A percentile compares a stretch with the other conserved stretches of the same genome.
Evolutionary conservation across 768 basidiomycete species (phyloP).

Genomic region (Trametes coccinea): DNA sequence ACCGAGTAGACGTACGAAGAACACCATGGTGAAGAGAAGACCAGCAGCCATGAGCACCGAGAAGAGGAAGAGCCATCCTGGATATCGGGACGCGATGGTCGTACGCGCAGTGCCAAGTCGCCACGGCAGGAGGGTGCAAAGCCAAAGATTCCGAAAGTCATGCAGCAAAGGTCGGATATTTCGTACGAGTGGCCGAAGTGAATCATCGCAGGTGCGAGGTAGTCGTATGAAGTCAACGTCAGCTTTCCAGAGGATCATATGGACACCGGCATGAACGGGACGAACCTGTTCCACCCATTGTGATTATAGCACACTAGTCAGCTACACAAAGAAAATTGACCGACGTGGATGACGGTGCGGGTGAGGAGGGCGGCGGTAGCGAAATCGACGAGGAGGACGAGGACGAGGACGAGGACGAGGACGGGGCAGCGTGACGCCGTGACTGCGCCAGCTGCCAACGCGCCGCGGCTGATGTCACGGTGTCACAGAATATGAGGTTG

Average conservation of each 20-base stretch:
- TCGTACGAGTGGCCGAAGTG: not conserved
- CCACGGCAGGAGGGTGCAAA: not conserved
- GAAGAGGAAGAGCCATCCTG: conserved; percentile 97
- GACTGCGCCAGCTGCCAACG: too few species aligned
- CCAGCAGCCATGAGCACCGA: conserved; percentile 94
- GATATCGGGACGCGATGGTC: not conserved
- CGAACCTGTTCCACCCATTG: conserved; percentile 20
- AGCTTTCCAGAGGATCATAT: not conserved
- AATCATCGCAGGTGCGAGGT: not conserved
- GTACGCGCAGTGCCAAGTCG: not conserved
- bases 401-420: not conserved
- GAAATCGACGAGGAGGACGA: not conserved
- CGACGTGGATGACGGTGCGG: not conserved
- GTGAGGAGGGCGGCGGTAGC: not conserved
- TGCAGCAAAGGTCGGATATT: not conserved
- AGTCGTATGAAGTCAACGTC: not conserved
- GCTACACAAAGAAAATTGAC: not conserved
- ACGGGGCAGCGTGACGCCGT: not conserved
- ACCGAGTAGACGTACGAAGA: conserved; percentile 74
- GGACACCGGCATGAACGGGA: not conserved
- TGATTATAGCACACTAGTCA: not conserved
- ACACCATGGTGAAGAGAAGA: conserved; percentile 97
- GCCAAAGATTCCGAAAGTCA: not conserved
- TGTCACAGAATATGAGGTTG: too few species aligned
- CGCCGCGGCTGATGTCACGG: too few species aligned